Percentiles rank a stretch among this genome's conserved stretches.
Evolutionary conservation across 148 eudicot genomes (phyloP).

Genomic region (Polygonum aviculare): DNA sequence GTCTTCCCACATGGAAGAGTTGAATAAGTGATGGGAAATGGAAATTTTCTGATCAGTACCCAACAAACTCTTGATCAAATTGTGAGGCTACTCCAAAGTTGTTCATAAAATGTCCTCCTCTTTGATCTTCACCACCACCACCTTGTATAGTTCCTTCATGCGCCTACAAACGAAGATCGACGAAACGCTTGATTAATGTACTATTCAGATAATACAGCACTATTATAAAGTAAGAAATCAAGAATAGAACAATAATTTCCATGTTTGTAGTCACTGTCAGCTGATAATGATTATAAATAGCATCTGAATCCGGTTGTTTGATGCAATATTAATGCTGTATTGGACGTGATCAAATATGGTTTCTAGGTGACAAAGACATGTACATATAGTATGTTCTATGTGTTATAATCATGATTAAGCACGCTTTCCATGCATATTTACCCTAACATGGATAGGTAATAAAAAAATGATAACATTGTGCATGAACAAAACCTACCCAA

Average conservation of each 20-base stretch:
- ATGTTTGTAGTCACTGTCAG: neutral
- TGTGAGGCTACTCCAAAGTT: conserved; percentile 25
- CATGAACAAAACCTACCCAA: conserved; percentile 1
- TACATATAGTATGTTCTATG: too few relatives aligned
- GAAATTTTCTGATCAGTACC: conserved; percentile 20
- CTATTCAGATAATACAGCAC: neutral
- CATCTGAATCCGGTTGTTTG: neutral
- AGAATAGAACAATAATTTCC: neutral
- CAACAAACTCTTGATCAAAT: conserved; percentile 38
- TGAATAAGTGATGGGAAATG: too few relatives aligned
- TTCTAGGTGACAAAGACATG: too few relatives aligned
- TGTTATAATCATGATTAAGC: neutral
- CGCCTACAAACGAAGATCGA: conserved; percentile 21
- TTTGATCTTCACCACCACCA: conserved; percentile 29
- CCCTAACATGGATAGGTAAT: neutral
- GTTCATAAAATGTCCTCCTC: conserved; percentile 35
- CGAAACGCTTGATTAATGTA: neutral
- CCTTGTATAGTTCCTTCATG: conserved; percentile 29
- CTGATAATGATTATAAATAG: neutral
- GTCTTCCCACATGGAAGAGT: neutral
- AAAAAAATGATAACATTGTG: neutral
- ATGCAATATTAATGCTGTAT: neutral
- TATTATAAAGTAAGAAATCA: neutral
- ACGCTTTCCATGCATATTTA: neutral
- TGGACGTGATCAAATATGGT: too few relatives aligned